Evolutionary conservation across 1,284 basidiomycete genomes (phyloP), one percentile per base, ranked within the genome.

Genomic region (Vanrija pseudolonga): DNA sequence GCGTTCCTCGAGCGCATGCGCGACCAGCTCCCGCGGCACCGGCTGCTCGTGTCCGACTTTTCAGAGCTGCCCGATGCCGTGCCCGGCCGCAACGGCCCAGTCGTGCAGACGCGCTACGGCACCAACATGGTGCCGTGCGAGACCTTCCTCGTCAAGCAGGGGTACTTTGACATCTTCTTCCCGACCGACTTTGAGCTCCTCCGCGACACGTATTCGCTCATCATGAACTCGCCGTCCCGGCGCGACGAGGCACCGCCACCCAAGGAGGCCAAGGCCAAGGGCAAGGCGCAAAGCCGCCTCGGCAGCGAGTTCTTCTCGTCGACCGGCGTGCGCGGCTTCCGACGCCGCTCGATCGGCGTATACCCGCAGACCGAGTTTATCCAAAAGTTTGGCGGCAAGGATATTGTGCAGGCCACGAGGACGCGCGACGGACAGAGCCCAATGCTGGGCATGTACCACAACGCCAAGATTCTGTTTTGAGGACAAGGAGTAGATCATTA

Each of bases 111-210:
- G 18, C 84, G 92, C 47, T 87, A 88, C 69, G 83, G 83, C 36
- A 88, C 87, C 55, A 82, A 82, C 46, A 95, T 91, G 74, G 86
- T 97, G 5, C 88, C 96, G 3, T 93, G 90, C 65, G 82, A 86
- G 56, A 98, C 90, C 17, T 84, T 97, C 58, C 83, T 95, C 63
- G 96, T 98, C 54, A 86, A 88, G 62, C 96, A 90, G 69, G 96
- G 96, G 12, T 95, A 86, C 78, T 99, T 99, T 74, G 96, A 99
- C 77, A 98, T 98, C 61, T 93, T 99, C 80, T 99, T 98, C 80
- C 96, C 96, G 2, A 98, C 95, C 7, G 73, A 94, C 70, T 99
- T 98, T 64, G 83, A 85, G 49, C 82, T 83, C 19, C 80, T 98
- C 23, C 80, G 87, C 47, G 89, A 93, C 71, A 87, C 93, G 82